phyloP scores from a whole-genome alignment of 2,329 filamentous ascomycete genomes.

The Sclerotinia spermophila region DNA sequence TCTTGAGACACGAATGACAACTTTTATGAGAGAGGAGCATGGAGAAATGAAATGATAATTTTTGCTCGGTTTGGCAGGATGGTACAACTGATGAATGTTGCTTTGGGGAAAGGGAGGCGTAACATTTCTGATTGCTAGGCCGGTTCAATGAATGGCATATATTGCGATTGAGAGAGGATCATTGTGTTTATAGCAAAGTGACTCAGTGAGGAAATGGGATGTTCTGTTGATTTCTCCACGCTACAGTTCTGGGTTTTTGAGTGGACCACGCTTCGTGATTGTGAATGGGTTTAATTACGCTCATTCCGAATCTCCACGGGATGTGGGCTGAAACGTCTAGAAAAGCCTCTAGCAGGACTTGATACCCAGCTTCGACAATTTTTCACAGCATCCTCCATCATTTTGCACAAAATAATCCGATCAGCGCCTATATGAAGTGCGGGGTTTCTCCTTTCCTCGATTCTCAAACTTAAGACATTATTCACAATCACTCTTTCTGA shows the following conservation, averaged over 20 bases:
- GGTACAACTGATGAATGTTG: constrained; percentile 9
- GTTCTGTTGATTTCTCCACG: constrained; percentile 16
- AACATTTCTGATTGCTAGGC: constrained; percentile 17
- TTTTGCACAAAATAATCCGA: neutral
- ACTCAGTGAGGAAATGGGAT: constrained; percentile 20
- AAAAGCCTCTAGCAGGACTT: neutral
- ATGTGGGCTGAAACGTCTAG: neutral
- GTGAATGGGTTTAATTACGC: neutral
- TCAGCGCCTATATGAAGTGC: no score
- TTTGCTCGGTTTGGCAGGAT: constrained; percentile 19
- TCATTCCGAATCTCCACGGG: neutral
- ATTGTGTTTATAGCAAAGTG: constrained; percentile 17
- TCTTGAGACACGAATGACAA: constrained; percentile 15
- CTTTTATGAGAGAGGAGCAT: constrained; percentile 15
- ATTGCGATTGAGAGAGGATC: constrained; percentile 13
- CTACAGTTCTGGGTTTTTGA: neutral
- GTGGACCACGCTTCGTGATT: neutral
- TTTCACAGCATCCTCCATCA: neutral
- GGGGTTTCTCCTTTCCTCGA: no score
- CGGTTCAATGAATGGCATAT: constrained; percentile 14
- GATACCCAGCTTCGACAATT: neutral
- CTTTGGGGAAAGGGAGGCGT: constrained; percentile 19
- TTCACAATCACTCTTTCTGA: neutral
- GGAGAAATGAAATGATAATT: constrained; percentile 15
- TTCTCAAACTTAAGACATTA: no score